These are phyloP conservation scores for Coemansia sp. DNA, from an alignment of 192 early-diverging fungal species.

Conservation along the genomic window DNA sequence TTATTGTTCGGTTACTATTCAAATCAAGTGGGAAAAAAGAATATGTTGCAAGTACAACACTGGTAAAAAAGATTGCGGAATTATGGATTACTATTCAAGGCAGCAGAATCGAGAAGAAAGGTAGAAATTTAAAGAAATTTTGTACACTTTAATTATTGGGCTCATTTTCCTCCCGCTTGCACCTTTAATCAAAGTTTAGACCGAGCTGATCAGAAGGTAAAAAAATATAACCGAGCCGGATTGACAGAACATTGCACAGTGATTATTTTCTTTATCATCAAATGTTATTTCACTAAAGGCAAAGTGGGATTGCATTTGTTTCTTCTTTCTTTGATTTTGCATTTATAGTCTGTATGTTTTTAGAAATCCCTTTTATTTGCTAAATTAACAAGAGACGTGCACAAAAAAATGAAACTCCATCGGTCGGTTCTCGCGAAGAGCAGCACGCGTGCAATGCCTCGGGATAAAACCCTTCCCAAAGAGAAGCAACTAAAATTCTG, in stretches of 20 bases:
- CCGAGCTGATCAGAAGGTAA: too few species aligned
- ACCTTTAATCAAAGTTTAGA: too few species aligned
- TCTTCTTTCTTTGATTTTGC: not conserved
- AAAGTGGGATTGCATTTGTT: not conserved
- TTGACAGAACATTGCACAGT: not conserved
- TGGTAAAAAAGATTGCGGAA: too few species aligned
- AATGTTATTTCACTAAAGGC: not conserved
- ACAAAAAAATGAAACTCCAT: constrained; percentile 33
- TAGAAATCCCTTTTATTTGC: not conserved
- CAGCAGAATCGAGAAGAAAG: too few species aligned
- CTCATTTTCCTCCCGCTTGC: too few species aligned
- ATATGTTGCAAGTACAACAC: not conserved
- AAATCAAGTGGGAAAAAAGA: not conserved
- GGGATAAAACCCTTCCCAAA: constrained; percentile 42
- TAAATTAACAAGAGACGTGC: not conserved
- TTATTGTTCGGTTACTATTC: not conserved
- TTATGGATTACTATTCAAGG: too few species aligned
- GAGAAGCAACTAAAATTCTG: constrained; percentile 58
- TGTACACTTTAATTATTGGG: too few species aligned
- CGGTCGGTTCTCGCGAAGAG: constrained; percentile 36
- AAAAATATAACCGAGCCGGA: not conserved
- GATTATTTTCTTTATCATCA: not conserved
- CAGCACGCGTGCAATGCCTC: constrained; percentile 29
- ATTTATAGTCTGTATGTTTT: not conserved
- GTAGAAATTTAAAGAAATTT: too few species aligned